Percentiles rank a stretch among this genome's conserved stretches.
phyloP scores from a whole-genome alignment of 352 stramenopile genomes.

The Phytopythium mirpurense region DNA sequence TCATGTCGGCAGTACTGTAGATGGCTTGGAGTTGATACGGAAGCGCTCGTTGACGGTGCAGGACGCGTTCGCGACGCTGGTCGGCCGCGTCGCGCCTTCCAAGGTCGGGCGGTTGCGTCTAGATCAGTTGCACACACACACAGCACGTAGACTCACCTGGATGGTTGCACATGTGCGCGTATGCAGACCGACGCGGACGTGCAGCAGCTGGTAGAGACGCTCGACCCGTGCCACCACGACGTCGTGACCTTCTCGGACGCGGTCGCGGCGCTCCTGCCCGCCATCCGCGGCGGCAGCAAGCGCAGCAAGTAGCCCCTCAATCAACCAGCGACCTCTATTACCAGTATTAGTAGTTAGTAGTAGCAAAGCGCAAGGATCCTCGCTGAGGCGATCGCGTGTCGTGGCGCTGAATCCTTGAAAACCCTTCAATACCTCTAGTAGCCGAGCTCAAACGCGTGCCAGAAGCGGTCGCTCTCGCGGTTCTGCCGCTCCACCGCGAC shows the following conservation, averaged over 20 bases:
- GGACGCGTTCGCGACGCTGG: slow-evolving; percentile 30
- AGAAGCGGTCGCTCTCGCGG: slow-evolving; percentile 53
- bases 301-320: not conserved
- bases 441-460: slow-evolving; percentile 47
- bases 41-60: slow-evolving; percentile 4
- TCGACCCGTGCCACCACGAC: slow-evolving; percentile 68
- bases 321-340: too few relatives aligned
- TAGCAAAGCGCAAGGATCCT: too few relatives aligned
- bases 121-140: too few relatives aligned
- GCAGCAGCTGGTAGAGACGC: slow-evolving; percentile 33
- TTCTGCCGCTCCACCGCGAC: slow-evolving; percentile 22
- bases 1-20: too few relatives aligned
- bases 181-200: slow-evolving; percentile 27
- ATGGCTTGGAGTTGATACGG: too few relatives aligned
- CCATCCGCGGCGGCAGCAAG: slow-evolving; percentile 20
- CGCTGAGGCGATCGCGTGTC: not conserved
- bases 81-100: slow-evolving; percentile 24
- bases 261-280: slow-evolving; percentile 26
- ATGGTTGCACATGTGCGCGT: not conserved
- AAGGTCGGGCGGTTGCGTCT: too few relatives aligned
- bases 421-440: slow-evolving; percentile 28
- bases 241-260: slow-evolving; percentile 75
- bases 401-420: too few relatives aligned
- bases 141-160: too few relatives aligned
- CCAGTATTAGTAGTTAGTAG: too few relatives aligned